These are phyloP conservation scores for Alternaria alternata DNA, from an alignment of 2,329 filamentous ascomycete species.

Conservation along the genomic window DNA sequence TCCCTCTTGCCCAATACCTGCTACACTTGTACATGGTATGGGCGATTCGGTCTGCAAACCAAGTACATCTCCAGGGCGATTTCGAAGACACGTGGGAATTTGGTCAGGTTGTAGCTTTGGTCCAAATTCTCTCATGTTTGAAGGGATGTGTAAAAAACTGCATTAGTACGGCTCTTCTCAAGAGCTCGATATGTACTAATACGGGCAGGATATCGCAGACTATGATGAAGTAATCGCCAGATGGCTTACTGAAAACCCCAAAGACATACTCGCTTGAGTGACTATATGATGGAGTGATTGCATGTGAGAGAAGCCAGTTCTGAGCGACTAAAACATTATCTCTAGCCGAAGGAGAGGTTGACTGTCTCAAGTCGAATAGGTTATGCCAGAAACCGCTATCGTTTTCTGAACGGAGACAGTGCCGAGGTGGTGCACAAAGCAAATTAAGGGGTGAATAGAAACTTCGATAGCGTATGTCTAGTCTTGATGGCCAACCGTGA, in stretches of 20 bases:
- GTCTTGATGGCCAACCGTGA: not conserved
- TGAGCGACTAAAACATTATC: too few species aligned
- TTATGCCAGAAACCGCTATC: not conserved
- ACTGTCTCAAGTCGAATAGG: not conserved
- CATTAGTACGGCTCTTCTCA: not conserved
- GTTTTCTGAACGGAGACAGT: not conserved
- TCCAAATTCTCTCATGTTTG: not conserved
- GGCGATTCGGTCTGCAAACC: not conserved
- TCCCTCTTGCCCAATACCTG: not conserved
- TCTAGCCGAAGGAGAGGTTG: not conserved
- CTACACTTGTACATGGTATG: not conserved
- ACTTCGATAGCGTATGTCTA: slow-evolving; percentile 2
- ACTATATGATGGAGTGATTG: too few species aligned
- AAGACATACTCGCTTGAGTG: too few species aligned
- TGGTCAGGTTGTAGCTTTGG: not conserved
- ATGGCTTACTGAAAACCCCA: not conserved
- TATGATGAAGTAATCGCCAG: too few species aligned
- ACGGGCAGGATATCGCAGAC: not conserved
- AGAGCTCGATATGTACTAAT: not conserved
- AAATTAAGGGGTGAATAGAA: slow-evolving; percentile 1
- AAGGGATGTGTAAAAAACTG: not conserved
- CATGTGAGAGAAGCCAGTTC: too few species aligned
- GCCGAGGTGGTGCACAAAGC: not conserved
- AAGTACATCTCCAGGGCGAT: not conserved
- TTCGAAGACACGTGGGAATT: not conserved